Conservation (phyloP, 108 stramenopile species). For the Nannochloropsis salina region DNA sequence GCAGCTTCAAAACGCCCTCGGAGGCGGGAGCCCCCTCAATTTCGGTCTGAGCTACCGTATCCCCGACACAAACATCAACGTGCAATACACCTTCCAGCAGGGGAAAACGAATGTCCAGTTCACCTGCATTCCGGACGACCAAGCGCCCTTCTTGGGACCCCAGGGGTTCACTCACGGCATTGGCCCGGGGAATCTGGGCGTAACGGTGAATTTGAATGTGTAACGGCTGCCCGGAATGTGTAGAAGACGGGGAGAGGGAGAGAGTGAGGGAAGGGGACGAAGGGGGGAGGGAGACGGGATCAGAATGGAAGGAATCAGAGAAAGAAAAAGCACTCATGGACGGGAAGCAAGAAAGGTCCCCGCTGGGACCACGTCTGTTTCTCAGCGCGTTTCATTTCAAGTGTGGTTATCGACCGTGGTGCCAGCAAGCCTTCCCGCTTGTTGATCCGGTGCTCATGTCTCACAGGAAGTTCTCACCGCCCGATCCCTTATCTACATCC, state of each 20-base stretch:
- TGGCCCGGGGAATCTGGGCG: slow-evolving; percentile 89
- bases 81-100: slow-evolving; percentile 86
- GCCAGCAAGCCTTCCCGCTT: too few species aligned
- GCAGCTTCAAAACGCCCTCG: slow-evolving; percentile 27
- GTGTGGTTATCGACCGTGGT: too few species aligned
- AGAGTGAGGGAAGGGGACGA: slow-evolving; percentile 7
- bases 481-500: too few species aligned
- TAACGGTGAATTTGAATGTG: slow-evolving; percentile 86
- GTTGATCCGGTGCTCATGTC: too few species aligned
- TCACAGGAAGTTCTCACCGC: too few species aligned
- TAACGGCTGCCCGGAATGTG: slow-evolving; percentile 34
- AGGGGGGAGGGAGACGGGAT: background rate
- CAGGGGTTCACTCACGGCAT: slow-evolving; percentile 95
- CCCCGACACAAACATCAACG: slow-evolving; percentile 90
- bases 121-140: slow-evolving; percentile 91
- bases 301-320: too few species aligned
- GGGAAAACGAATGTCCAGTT: slow-evolving; percentile 84
- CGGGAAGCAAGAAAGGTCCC: too few species aligned
- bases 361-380: too few species aligned
- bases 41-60: slow-evolving; percentile 33
- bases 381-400: too few species aligned
- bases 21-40: background rate
- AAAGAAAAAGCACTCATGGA: too few species aligned
- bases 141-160: slow-evolving; percentile 84
- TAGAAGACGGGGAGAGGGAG: background rate